Conservation (phyloP, 306 rosid species). For the Canavalia ensiformis region DNA sequence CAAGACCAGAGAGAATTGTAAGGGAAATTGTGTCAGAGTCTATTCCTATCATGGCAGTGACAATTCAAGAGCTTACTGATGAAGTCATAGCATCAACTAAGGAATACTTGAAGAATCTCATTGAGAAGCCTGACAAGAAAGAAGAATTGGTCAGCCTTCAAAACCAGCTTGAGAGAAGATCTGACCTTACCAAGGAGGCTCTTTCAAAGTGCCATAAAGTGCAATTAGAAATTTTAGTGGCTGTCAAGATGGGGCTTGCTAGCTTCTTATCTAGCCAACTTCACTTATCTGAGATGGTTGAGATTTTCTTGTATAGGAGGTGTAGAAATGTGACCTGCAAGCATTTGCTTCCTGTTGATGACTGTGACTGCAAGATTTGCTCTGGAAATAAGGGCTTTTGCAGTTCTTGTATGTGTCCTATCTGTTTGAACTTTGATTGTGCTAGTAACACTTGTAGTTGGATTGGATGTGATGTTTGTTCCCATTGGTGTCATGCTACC, state of each 20-base stretch:
- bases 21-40: slow-evolving; percentile 74
- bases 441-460: slow-evolving; percentile 96
- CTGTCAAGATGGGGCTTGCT: slow-evolving; percentile 81
- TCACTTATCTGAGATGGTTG: slow-evolving; percentile 73
- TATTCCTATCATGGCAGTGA: slow-evolving; percentile 60
- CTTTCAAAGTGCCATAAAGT: slow-evolving; percentile 77
- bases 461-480: slow-evolving; percentile 98
- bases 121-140: slow-evolving; percentile 74
- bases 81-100: slow-evolving; percentile 64
- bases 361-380: slow-evolving; percentile 96
- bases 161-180: slow-evolving; percentile 71
- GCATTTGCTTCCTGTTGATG: slow-evolving; percentile 86
- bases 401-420: slow-evolving; percentile 94
- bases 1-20: slow-evolving; percentile 79
- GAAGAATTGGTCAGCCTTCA: slow-evolving; percentile 81
- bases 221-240: slow-evolving; percentile 77
- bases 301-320: slow-evolving; percentile 78
- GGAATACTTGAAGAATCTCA: slow-evolving; percentile 78
- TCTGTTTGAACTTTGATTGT: slow-evolving; percentile 95
- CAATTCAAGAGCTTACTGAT: slow-evolving; percentile 77
- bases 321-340: slow-evolving; percentile 87
- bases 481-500: slow-evolving; percentile 98
- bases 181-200: slow-evolving; percentile 84
- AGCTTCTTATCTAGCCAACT: slow-evolving; percentile 73
- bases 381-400: slow-evolving; percentile 87